phyloP scores from a whole-genome alignment of 192 early-diverging fungal genomes.

The Borealophlyctis nickersoniae region DNA sequence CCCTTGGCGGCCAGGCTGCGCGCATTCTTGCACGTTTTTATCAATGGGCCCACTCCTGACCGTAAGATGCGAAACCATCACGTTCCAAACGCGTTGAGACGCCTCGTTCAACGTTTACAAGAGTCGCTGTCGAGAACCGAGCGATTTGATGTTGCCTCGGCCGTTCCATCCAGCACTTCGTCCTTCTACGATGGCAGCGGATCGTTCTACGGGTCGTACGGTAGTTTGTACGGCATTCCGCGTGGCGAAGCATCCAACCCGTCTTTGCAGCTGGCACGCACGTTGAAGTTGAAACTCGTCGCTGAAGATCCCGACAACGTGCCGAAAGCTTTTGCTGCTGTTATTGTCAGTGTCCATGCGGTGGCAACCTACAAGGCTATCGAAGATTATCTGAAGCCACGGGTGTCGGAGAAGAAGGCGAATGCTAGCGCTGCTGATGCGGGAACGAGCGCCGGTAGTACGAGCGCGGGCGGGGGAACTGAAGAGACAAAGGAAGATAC shows the following conservation, averaged over 20 bases:
- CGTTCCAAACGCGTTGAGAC: slow-evolving; percentile 47
- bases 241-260: slow-evolving; percentile 20
- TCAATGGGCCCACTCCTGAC: slow-evolving; percentile 44
- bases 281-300: slow-evolving; percentile 64
- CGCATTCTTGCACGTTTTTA: slow-evolving; percentile 57
- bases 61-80: slow-evolving; percentile 15
- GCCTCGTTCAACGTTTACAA: slow-evolving; percentile 66
- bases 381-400: slow-evolving; percentile 74
- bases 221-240: slow-evolving; percentile 9
- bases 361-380: slow-evolving; percentile 76
- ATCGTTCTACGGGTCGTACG: neutral
- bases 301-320: slow-evolving; percentile 50
- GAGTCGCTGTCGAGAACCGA: slow-evolving; percentile 69
- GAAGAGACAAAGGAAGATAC: no score
- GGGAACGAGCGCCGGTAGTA: no score
- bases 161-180: slow-evolving; percentile 22
- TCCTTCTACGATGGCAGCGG: neutral
- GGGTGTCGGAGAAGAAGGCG: slow-evolving; percentile 38
- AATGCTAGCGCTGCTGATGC: no score
- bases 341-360: slow-evolving; percentile 80
- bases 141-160: slow-evolving; percentile 60
- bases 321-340: slow-evolving; percentile 44
- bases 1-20: slow-evolving; percentile 20
- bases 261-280: slow-evolving; percentile 66
- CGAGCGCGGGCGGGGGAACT: no score